Conservation (phyloP, 2,329 filamentous ascomycete species). For the Fusarium floridanum region DNA sequence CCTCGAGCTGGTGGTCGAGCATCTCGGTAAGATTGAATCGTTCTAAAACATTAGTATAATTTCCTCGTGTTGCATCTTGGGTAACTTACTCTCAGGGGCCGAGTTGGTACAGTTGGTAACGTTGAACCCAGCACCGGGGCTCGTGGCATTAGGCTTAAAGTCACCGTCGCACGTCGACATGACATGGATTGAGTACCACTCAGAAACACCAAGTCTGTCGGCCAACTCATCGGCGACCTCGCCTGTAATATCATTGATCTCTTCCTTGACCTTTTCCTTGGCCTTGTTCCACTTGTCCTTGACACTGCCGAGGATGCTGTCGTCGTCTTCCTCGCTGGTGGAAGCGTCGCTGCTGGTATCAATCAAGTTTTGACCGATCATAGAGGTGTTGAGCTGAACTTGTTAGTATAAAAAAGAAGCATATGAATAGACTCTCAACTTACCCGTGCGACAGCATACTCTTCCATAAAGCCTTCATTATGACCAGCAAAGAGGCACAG, state of each 20-base stretch:
- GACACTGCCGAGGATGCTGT: conserved; percentile 47
- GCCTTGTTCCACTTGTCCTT: conserved; percentile 48
- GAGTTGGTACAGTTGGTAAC: conserved; percentile 60
- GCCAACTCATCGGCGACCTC: conserved; percentile 57
- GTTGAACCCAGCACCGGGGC: conserved; percentile 54
- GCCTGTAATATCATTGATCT: conserved; percentile 56
- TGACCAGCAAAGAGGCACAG: conserved; percentile 58
- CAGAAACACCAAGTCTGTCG: conserved; percentile 59
- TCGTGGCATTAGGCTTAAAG: conserved; percentile 60
- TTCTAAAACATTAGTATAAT: conserved; percentile 37
- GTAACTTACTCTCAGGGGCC: conserved; percentile 54
- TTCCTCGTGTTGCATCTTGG: too few relatives aligned
- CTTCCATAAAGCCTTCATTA: conserved; percentile 58
- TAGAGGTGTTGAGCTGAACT: conserved; percentile 54
- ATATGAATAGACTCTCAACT: too few relatives aligned
- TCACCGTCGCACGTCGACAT: conserved; percentile 62
- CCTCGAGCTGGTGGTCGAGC: conserved; percentile 60
- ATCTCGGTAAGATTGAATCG: conserved; percentile 62
- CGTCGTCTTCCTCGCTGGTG: conserved; percentile 41
- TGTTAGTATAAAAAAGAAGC: too few relatives aligned
- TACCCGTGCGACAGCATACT: conserved; percentile 57
- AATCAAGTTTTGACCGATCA: conserved; percentile 53
- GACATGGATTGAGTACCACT: conserved; percentile 66
- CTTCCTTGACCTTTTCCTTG: conserved; percentile 52
- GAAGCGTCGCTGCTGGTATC: conserved; percentile 42